phyloP scores from a whole-genome alignment of 495 filamentous ascomycete species.

The Podospora pseudoanserina region DNA sequence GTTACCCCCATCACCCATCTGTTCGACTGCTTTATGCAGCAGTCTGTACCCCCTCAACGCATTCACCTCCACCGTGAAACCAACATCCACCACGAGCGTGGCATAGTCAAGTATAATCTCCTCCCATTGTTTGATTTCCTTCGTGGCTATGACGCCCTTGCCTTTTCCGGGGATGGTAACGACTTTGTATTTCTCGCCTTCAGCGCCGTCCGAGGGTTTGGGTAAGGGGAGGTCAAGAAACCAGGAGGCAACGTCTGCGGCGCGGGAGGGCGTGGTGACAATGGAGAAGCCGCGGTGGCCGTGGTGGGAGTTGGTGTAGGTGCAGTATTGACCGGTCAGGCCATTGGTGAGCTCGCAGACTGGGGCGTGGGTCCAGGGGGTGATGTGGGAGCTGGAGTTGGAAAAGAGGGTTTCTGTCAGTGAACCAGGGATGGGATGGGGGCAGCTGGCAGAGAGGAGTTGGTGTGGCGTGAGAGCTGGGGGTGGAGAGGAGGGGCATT shows the following conservation, averaged over 20 bases:
- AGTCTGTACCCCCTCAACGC: slow-evolving; percentile 30
- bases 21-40: slow-evolving; percentile 34
- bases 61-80: slow-evolving; percentile 31
- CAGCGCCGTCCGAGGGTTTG: neutral
- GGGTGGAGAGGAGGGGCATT: neutral
- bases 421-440: neutral
- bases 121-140: slow-evolving; percentile 31
- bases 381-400: slow-evolving; percentile 26
- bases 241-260: slow-evolving; percentile 20
- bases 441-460: neutral
- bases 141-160: slow-evolving; percentile 37
- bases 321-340: slow-evolving; percentile 32
- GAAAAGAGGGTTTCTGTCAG: slow-evolving; percentile 23
- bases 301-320: slow-evolving; percentile 37
- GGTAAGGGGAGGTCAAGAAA: neutral
- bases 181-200: slow-evolving; percentile 20
- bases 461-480: neutral
- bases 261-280: slow-evolving; percentile 35
- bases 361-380: slow-evolving; percentile 37
- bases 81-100: slow-evolving; percentile 32
- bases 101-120: slow-evolving; percentile 40
- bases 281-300: slow-evolving; percentile 35
- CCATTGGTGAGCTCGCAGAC: slow-evolving; percentile 26
- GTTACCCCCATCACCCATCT: slow-evolving; percentile 32
- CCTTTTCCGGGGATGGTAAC: slow-evolving; percentile 38